phyloP scores from a whole-genome alignment of 306 rosid genomes.

The Castanopsis chinensis region DNA sequence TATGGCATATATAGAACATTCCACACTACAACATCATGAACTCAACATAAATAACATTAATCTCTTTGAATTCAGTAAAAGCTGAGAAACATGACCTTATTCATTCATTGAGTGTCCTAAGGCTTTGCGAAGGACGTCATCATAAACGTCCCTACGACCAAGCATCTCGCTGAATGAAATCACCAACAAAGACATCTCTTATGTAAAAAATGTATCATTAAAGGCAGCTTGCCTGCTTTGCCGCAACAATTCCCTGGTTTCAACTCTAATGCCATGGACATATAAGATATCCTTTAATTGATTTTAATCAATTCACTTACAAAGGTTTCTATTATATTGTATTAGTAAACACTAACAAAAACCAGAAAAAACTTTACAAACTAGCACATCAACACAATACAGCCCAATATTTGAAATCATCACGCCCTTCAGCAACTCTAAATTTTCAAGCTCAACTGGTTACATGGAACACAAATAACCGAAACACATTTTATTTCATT shows the following conservation, averaged over 20 bases:
- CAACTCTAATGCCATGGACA: neutral
- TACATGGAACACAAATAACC: neutral
- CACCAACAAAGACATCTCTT: neutral
- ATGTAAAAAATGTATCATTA: neutral
- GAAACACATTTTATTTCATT: neutral
- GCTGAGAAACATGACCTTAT: slow-evolving; percentile 17
- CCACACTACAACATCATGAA: neutral
- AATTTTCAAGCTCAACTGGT: neutral
- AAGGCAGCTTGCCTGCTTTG: neutral
- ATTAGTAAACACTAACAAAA: no score
- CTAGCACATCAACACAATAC: no score
- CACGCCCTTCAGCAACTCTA: neutral
- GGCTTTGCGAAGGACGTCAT: slow-evolving; percentile 62
- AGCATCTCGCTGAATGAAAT: slow-evolving; percentile 36
- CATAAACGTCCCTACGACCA: slow-evolving; percentile 92
- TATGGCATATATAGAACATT: neutral
- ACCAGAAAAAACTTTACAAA: no score
- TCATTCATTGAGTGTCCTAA: slow-evolving; percentile 35
- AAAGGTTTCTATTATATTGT: neutral
- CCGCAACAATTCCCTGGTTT: neutral
- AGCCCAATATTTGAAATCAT: neutral
- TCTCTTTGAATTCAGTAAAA: neutral
- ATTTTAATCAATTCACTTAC: neutral
- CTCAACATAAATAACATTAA: neutral
- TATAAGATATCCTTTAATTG: neutral